A percentile compares a stretch with the other conserved stretches of the same genome.
Evolutionary conservation across 345 rosid species (phyloP).

Genomic region (Citrus unshiu): DNA sequence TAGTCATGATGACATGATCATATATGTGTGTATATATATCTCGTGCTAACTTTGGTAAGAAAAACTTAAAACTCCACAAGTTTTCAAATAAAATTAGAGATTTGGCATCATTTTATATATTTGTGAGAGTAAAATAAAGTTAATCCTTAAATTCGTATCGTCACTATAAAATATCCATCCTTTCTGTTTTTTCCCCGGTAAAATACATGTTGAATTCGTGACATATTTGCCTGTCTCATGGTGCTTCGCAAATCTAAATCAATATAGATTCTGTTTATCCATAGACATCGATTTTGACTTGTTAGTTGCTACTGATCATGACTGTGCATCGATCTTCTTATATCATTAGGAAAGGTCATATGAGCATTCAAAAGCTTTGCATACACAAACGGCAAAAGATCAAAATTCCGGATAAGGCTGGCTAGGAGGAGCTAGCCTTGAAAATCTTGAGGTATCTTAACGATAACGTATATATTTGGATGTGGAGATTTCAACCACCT

Average conservation of each 20-base stretch:
- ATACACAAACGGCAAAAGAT: background rate
- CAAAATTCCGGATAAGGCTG: background rate
- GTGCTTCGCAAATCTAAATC: background rate
- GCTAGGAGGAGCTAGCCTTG: background rate
- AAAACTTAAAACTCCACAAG: no score
- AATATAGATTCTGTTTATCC: background rate
- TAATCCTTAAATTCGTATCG: no score
- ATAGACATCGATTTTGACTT: background rate
- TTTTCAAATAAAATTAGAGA: no score
- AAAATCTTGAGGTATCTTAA: constrained; percentile 36
- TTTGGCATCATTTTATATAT: no score
- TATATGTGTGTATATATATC: no score
- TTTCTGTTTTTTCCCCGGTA: no score
- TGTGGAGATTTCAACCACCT: constrained; percentile 37
- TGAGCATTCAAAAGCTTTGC: background rate
- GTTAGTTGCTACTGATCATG: background rate
- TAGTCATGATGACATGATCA: no score
- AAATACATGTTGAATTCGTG: no score
- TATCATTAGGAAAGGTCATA: background rate
- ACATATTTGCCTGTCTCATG: background rate
- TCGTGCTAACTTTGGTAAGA: no score
- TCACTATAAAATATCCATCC: no score
- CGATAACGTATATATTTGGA: constrained; percentile 37
- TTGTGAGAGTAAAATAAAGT: no score
- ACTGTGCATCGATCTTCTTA: background rate